Evolutionary conservation across 2,329 filamentous ascomycete genomes (phyloP), one percentile per base, ranked within the genome.

Genomic region (Exophiala sideris): DNA sequence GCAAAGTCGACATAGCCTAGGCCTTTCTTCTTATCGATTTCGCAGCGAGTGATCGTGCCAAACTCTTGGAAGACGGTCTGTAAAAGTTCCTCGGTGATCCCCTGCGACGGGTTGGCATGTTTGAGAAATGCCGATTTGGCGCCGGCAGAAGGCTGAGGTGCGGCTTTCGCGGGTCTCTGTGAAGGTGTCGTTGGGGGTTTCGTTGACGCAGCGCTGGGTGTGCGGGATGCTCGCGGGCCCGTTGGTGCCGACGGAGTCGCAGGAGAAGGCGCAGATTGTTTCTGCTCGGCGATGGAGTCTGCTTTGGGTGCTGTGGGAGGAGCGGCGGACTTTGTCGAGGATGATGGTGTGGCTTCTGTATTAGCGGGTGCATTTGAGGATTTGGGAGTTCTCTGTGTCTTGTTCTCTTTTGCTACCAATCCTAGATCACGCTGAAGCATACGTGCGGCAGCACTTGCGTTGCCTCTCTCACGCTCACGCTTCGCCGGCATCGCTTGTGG

Each of bases 1-100:
- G 82, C 80, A 73, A 96, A 97, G 59, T 96, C 89, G 36, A 95
- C 86, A 68, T 96, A 96, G 2, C 91, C 92, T 65, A 96, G 95
- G 0, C 91, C 91, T 70, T 96, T 96, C 65, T 91, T 88, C 70
- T 91, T 91, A 68, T 97, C 92, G 50, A 97, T 92, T 64, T 96
- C 92, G 14, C 96, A 89, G 61, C 84, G 87, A 0, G 82, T 82
- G 42, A 96, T 82, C 1, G 81, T 70, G 1, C 92, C 92, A 63
- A 90, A 95, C 0, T 74, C 71, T 41, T 85, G 79, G 67, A 97
- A 83, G 1, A 88, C 85, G 62, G 87, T 81, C 64, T 87, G 85
- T 1, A 97, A 82, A 0, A 91, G 73, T 0, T 86, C 75, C 66
- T 96, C 92, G 0, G 90, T 96, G 44, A 96, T 88, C 11, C 92